Conservation (phyloP, 2,329 filamentous ascomycete species). For the Fusarium illudens region DNA sequence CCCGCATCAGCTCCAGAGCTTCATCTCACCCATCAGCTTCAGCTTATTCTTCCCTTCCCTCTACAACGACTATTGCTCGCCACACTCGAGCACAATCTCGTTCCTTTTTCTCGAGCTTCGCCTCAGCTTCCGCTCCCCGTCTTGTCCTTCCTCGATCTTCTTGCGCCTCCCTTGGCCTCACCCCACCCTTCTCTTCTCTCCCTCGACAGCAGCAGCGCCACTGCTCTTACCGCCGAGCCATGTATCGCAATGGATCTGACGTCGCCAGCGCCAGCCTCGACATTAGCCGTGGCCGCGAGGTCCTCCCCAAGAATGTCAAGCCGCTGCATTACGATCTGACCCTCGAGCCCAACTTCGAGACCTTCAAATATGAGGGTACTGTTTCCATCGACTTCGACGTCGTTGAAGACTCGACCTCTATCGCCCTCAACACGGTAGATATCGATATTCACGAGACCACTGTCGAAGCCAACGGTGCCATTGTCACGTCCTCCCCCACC, state of each 20-base stretch:
- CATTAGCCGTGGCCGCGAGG: constrained; percentile 66
- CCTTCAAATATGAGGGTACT: constrained; percentile 84
- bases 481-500: constrained; percentile 51
- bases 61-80: not conserved
- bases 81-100: not conserved
- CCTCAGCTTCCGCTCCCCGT: not conserved
- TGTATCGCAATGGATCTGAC: constrained; percentile 42
- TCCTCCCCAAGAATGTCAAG: constrained; percentile 90
- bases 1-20: constrained; percentile 36
- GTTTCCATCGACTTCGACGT: constrained; percentile 90
- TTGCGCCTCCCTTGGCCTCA: constrained; percentile 1
- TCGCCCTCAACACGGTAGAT: constrained; percentile 88
- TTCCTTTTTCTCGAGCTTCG: constrained; percentile 5
- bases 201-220: constrained; percentile 36
- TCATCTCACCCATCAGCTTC: constrained; percentile 26
- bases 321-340: constrained; percentile 92
- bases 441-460: constrained; percentile 78
- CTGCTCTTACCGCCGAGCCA: constrained; percentile 44
- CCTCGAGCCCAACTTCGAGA: constrained; percentile 88
- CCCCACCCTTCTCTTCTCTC: constrained; percentile 9
- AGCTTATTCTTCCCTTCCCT: not conserved
- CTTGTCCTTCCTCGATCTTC: not conserved
- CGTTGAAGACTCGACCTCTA: constrained; percentile 80
- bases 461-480: constrained; percentile 56
- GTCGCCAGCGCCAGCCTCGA: constrained; percentile 38